Conservation (phyloP, 805 yeast genomes). For the Ogataea neopini region DNA sequence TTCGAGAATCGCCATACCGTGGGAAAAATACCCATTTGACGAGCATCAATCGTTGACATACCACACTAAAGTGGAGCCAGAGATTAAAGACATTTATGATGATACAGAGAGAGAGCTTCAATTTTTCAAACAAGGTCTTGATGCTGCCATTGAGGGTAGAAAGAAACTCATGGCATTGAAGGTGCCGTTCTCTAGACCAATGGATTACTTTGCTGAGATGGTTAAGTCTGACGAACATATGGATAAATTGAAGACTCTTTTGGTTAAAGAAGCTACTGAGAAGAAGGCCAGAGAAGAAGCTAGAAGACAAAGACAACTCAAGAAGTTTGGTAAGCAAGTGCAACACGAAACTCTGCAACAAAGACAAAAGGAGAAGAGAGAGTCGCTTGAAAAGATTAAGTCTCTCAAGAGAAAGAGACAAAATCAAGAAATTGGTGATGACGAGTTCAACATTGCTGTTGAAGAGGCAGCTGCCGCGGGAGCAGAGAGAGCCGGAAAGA, state of each 20-base stretch:
- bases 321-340: slow-evolving; percentile 97
- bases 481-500: slow-evolving; percentile 43
- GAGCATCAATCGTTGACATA: slow-evolving; percentile 82
- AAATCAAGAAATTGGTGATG: slow-evolving; percentile 66
- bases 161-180: slow-evolving; percentile 62
- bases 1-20: slow-evolving; percentile 65
- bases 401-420: slow-evolving; percentile 87
- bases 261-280: slow-evolving; percentile 71
- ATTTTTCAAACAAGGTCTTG: slow-evolving; percentile 90
- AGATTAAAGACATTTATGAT: slow-evolving; percentile 85
- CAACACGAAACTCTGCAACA: slow-evolving; percentile 91
- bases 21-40: slow-evolving; percentile 67
- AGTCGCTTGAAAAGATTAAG: slow-evolving; percentile 85
- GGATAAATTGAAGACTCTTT: slow-evolving; percentile 85
- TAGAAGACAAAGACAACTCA: slow-evolving; percentile 87
- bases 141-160: slow-evolving; percentile 76
- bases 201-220: slow-evolving; percentile 98
- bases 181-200: slow-evolving; percentile 89
- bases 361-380: slow-evolving; percentile 90
- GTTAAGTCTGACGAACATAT: slow-evolving; percentile 96
- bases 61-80: slow-evolving; percentile 56
- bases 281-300: slow-evolving; percentile 93
- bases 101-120: slow-evolving; percentile 96
- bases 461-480: slow-evolving; percentile 81
- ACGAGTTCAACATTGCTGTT: slow-evolving; percentile 85